Conservation (phyloP, 2,329 filamentous ascomycete species). For the Mollisia scopiformis region DNA sequence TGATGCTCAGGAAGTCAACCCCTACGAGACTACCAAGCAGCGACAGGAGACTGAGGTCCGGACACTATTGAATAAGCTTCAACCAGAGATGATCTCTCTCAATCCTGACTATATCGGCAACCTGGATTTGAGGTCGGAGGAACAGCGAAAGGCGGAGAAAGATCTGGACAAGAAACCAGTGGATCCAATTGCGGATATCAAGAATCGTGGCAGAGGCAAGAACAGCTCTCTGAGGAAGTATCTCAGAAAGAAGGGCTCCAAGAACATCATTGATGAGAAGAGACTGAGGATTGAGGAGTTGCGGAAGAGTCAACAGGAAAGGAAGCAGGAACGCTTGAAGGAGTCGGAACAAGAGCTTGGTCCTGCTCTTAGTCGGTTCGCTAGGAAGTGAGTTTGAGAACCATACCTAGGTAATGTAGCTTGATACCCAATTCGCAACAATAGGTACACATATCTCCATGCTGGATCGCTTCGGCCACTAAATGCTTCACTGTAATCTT, state of each 20-base stretch:
- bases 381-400: slow-evolving; percentile 56
- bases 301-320: slow-evolving; percentile 68
- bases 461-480: too few relatives aligned
- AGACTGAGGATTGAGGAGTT: slow-evolving; percentile 83
- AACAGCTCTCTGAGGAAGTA: slow-evolving; percentile 89
- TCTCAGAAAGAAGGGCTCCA: slow-evolving; percentile 86
- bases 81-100: slow-evolving; percentile 95
- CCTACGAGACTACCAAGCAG: slow-evolving; percentile 92
- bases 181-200: slow-evolving; percentile 62
- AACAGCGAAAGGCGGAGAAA: slow-evolving; percentile 75
- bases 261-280: slow-evolving; percentile 97
- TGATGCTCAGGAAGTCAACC: slow-evolving; percentile 90
- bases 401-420: neutral
- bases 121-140: slow-evolving; percentile 78
- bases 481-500: too few relatives aligned
- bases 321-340: slow-evolving; percentile 67
- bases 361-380: slow-evolving; percentile 85
- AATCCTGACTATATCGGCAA: slow-evolving; percentile 91
- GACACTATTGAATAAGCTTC: slow-evolving; percentile 87
- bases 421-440: neutral
- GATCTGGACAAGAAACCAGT: slow-evolving; percentile 74
- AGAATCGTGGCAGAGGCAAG: slow-evolving; percentile 83
- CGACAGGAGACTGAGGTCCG: slow-evolving; percentile 92
- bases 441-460: neutral
- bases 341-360: slow-evolving; percentile 76